Base-by-base conservation (phyloP, 2,329 filamentous ascomycete species). In the Sporothrix phasma region DNA sequence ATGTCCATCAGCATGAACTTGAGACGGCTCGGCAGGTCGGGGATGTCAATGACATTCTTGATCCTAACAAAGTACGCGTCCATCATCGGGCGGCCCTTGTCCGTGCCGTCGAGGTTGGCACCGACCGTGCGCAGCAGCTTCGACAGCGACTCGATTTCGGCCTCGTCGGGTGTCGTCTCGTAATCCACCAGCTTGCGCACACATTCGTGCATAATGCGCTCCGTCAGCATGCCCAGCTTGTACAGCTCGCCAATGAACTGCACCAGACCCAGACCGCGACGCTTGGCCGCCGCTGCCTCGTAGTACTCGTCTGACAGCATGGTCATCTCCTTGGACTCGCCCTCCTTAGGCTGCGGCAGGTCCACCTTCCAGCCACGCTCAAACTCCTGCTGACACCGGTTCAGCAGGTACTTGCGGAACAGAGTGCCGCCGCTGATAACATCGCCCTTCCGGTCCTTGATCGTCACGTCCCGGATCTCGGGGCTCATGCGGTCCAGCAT, bases 121-220 rank as follows among this genome's bases (percentile, higher is more conserved):
- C 94, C 94, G 68, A 99, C 95, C 45, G 94, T 96, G 69, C 88
- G 87, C 67, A 99, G 84, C 68, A 99, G 83, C 79, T 95, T 97
- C 71, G 88, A 92, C 76, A 99, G 86, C 70, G 91, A 96, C 81
- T 99, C 94, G 66, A 99, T 88, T 75, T 97, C 92, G 62, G 93
- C 90, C 78, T 99, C 94, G 71, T 99, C 94, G 51, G 94, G 94
- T 66, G 91, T 80, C 67, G 90, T 92, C 73, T 93, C 88, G 76
- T 95, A 97, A 78, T 99, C 93, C 69, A 99, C 90, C 68, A 99
- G 84, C 78, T 96, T 96, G 79, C 92, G 88, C 31, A 99, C 92
- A 83, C 94, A 99, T 77, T 97, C 91, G 80, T 99, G 93, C 94
- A 99, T 99, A 78, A 99, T 99, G 75, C 93, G 90, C 76, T 97